Base-by-base conservation (phyloP, 306 rosid species). In the Sophora flavescens region DNA sequence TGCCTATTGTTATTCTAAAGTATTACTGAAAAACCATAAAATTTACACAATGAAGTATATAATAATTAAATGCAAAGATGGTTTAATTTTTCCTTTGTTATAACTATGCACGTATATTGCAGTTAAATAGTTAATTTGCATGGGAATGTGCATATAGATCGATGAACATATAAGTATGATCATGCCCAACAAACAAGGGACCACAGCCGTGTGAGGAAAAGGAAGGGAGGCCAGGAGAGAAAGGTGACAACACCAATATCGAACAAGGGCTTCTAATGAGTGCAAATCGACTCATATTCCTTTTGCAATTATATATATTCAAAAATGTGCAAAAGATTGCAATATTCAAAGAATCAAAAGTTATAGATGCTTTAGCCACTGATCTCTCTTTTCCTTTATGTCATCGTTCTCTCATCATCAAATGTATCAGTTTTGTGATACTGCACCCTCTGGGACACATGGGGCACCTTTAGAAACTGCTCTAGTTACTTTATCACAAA, bases 131-230 rank as follows among this genome's bases (percentile, higher is more conserved):
- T 13, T 36, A n/a, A 3, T 35, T 38, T 68, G 63, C 58, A 66
- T 80, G 69, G 54, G 8, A 30, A 80, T 56, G 32, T 38, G 35
- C 7, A 48, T n/a, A 22, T 3, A 39, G 15, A 2, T 22, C 1
- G 13, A 38, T 60, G 38, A 60, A 69, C 32, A 70, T 54, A 12
- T n/a, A 68, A 6, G 41, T 39, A 76, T 26, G 52, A 68, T 50
- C 13, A 77, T 84, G 80, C 75, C 79, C 81, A 72, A 79, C 84
- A 81, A 68, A 76, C 63, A 68, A 82, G 88, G 85, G 88, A 69
- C 88, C 85, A 73, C 82, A 56, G 6, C 62, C 53, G 59, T 81
- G 84, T 61, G 77, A 63, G 14, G 52, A 79, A 79, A 79, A 74
- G 79, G 53, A 35, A 77, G 57, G 18, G 63, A 35, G 30, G 47